Evolutionary conservation across 352 stramenopile genomes (phyloP), one percentile per base, ranked within the genome.

Genomic region (Phytophthora europaea): DNA sequence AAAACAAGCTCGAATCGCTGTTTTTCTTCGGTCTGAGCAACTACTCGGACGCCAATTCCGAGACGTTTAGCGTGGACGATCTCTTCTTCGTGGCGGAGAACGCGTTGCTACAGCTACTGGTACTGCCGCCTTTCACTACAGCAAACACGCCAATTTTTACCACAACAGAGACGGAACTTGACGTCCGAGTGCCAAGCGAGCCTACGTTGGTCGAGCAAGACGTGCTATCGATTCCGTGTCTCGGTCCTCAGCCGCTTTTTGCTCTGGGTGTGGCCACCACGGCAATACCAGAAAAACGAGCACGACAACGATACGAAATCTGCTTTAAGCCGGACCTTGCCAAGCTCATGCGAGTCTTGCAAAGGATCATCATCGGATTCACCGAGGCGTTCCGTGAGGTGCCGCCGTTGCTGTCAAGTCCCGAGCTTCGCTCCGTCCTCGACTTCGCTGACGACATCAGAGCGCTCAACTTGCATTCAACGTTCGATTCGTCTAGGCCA

Each of bases 361-460:
- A 84, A 61, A 36, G 54, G 4, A 54, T 80, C 1, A 66, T 93
- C 12, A 59, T 47, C 2, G 72, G 65, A 7, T 84, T 90, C 23
- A 76, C 82, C 0, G 75, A 87, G 34, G 23, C 69, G 2, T 91
- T 90, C 28, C 75, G 72, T 4, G 48, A 67, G 0, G 76, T 93
- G n/a, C 70, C 78, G 3, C 64, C 83, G 1, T 51, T 91, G 4
- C 52, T 82, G 0, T 63, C 74, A 0, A 81, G 81, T 31, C 73
- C 76, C 0, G 83, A 88, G 6, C 71, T 93, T 33, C 70, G 64
- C 1, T 73, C 81, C 3, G 70, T 90, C 13, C 59, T 93, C 23
- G 71, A 72, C 4, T 93, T 93, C 67, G 75, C 80, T 0, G 63
- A 82, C 16, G 72, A 91, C 33, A 83, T 87, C n/a, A 79, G 75